Evolutionary conservation across 164 flowering plant species (phyloP).

Genomic region (Paratinospora sagittata): DNA sequence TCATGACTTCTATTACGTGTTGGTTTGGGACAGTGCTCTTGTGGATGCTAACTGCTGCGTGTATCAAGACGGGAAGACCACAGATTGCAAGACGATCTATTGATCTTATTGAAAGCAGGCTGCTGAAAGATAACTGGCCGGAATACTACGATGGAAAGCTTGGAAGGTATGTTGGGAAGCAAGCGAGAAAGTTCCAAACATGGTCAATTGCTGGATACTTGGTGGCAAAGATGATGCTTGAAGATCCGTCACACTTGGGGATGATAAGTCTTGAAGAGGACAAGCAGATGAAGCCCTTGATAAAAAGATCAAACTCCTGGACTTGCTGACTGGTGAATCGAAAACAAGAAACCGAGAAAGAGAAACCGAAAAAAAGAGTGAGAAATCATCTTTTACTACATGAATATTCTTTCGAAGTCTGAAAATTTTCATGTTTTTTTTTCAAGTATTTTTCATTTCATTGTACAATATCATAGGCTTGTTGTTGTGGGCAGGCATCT

Average conservation of each 20-base stretch:
- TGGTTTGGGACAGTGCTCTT: slow-evolving; percentile 23
- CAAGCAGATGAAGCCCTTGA: slow-evolving; percentile 29
- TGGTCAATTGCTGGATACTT: slow-evolving; percentile 39
- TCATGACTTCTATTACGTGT: not conserved
- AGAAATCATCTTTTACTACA: not conserved
- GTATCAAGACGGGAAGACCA: slow-evolving; percentile 34
- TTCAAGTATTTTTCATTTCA: not conserved
- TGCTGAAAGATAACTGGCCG: slow-evolving; percentile 31
- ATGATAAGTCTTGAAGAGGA: slow-evolving; percentile 35
- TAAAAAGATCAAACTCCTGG: slow-evolving; percentile 33
- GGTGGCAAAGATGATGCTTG: slow-evolving; percentile 36
- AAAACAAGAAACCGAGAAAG: not conserved
- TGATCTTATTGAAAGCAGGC: slow-evolving; percentile 27
- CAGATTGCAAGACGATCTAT: slow-evolving; percentile 30
- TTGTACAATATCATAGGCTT: slow-evolving; percentile 9
- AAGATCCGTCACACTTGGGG: slow-evolving; percentile 35
- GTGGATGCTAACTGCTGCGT: slow-evolving; percentile 34
- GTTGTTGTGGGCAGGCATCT: slow-evolving; percentile 9
- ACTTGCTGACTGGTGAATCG: slow-evolving; percentile 15
- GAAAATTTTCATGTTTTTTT: not conserved
- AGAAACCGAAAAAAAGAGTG: not conserved
- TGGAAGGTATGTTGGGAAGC: slow-evolving; percentile 33
- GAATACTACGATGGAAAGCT: slow-evolving; percentile 35
- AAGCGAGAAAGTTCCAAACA: slow-evolving; percentile 35
- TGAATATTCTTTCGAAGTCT: not conserved